phyloP scores from a whole-genome alignment of 2,329 filamentous ascomycete genomes.

The Madurella mycetomatis region DNA sequence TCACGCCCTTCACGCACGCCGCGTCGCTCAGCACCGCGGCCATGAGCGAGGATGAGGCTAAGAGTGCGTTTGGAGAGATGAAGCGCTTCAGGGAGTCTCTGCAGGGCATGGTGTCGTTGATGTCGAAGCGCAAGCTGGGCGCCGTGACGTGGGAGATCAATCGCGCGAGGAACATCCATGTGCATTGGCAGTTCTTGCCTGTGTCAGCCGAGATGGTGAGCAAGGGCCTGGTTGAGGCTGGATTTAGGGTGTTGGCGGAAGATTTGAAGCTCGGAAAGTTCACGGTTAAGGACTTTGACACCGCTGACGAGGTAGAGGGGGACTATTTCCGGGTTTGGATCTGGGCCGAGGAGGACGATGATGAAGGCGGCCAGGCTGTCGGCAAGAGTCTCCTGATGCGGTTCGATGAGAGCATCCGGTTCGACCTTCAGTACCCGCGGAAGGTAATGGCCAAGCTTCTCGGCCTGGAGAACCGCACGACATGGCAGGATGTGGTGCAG shows the following conservation, averaged over 20 bases:
- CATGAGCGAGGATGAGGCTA: constrained; percentile 57
- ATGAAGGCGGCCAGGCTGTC: constrained; percentile 42
- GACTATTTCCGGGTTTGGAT: constrained; percentile 83
- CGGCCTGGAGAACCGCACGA: constrained; percentile 67
- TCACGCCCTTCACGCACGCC: constrained; percentile 81
- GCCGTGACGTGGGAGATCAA: constrained; percentile 91
- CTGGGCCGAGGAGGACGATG: constrained; percentile 58
- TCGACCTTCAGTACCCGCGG: constrained; percentile 87
- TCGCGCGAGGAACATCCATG: constrained; percentile 73
- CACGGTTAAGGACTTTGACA: constrained; percentile 43
- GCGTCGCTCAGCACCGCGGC: constrained; percentile 59
- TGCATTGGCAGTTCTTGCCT: constrained; percentile 91
- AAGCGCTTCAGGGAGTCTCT: constrained; percentile 69
- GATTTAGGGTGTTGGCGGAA: constrained; percentile 83
- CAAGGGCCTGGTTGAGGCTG: constrained; percentile 76
- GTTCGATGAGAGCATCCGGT: constrained; percentile 66
- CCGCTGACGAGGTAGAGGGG: constrained; percentile 46
- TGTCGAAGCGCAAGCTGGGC: constrained; percentile 60
- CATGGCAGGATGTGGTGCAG: constrained; percentile 84
- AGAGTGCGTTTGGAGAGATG: constrained; percentile 74
- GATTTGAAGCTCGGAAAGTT: constrained; percentile 58
- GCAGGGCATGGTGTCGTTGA: constrained; percentile 69
- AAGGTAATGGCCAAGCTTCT: constrained; percentile 85
- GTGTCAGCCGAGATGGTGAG: constrained; percentile 63
- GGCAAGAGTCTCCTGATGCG: constrained; percentile 71